phyloP scores from a whole-genome alignment of 768 basidiomycete species.

The Podaxis sp. region DNA sequence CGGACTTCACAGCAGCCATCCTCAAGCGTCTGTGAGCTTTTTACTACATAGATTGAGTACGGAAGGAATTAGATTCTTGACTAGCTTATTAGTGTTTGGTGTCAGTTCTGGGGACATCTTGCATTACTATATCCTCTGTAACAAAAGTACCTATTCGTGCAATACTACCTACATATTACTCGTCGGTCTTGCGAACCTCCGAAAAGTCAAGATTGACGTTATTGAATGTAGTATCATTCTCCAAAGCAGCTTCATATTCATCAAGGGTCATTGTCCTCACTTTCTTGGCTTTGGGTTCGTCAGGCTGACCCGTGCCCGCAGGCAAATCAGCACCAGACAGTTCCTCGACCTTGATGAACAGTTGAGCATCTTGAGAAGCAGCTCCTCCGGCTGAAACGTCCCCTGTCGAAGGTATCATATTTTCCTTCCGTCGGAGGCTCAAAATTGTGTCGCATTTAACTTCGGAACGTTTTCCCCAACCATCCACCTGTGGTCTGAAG shows the following conservation, averaged over 20 bases:
- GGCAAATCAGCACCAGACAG: conserved; percentile 9
- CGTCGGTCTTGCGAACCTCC: background rate
- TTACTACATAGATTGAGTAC: conserved; percentile 4
- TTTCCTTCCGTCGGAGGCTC: conserved; percentile 25
- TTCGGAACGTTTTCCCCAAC: conserved; percentile 83
- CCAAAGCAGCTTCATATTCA: conserved; percentile 49
- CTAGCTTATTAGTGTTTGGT: conserved; percentile 14
- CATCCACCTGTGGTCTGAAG: conserved; percentile 77
- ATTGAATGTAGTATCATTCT: conserved; percentile 43
- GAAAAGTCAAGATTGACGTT: conserved; percentile 35
- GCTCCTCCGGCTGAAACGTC: background rate
- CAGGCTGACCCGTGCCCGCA: conserved; percentile 13
- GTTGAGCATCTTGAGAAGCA: background rate
- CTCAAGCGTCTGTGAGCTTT: conserved; percentile 65
- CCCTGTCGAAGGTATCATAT: background rate
- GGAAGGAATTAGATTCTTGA: conserved; percentile 16
- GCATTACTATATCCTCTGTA: conserved; percentile 11
- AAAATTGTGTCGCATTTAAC: conserved; percentile 70
- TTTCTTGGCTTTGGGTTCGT: conserved; percentile 37
- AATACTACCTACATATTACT: background rate
- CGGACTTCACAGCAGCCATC: conserved; percentile 91
- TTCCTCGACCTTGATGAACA: background rate
- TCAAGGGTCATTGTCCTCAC: conserved; percentile 35
- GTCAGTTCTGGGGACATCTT: background rate
- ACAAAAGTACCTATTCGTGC: conserved; percentile 16